Conservation (phyloP, 2,329 filamentous ascomycete species). For the Trichophyton equinum region DNA sequence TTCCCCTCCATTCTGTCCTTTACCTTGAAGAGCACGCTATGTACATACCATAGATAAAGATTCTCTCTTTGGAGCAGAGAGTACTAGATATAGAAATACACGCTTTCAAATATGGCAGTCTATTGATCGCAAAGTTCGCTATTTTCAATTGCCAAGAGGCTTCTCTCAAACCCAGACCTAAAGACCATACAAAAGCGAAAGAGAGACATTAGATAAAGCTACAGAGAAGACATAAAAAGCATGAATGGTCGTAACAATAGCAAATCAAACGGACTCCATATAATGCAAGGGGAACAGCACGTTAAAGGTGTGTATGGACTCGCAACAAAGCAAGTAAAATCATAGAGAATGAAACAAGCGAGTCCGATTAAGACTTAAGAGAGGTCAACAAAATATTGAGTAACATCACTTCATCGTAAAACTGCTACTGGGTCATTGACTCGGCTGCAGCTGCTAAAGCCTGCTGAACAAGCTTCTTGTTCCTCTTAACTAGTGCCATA, state of each 20-base stretch:
- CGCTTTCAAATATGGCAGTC: neutral
- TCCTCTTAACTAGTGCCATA: slow-evolving; percentile 29
- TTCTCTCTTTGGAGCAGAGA: slow-evolving; percentile 1
- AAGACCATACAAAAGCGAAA: neutral
- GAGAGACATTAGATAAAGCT: neutral
- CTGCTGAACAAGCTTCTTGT: slow-evolving; percentile 33
- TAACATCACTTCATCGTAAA: no score
- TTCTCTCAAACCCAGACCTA: neutral
- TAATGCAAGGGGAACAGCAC: neutral
- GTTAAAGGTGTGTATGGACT: neutral
- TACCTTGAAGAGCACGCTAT: neutral
- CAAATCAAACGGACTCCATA: neutral
- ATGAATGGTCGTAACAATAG: neutral
- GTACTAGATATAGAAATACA: neutral
- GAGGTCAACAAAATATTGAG: no score
- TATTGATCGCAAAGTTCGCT: neutral
- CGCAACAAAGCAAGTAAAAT: neutral
- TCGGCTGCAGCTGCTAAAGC: slow-evolving; percentile 23
- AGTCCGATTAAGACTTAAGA: neutral
- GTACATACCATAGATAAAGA: slow-evolving; percentile 1
- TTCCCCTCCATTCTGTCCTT: neutral
- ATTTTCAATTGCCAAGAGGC: neutral
- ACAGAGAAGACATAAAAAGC: neutral
- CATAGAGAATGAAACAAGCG: neutral
- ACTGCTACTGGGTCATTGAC: neutral